phyloP scores from a whole-genome alignment of 1,139 yeast genomes.

The Yamadazyma conglobata region DNA sequence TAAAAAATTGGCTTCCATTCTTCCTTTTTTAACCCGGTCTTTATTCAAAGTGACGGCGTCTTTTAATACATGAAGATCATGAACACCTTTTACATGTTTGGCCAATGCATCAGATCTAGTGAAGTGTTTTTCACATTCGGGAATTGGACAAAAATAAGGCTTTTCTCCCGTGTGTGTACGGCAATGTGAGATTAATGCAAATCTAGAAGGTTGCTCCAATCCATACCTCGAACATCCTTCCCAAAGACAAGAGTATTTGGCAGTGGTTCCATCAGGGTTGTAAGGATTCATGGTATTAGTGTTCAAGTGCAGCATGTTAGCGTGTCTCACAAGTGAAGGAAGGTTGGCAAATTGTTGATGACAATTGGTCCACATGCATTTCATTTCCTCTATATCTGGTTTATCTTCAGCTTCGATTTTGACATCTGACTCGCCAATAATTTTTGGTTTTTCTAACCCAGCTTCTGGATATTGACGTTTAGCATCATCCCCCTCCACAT shows the following conservation, averaged over 20 bases:
- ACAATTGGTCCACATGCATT: conserved; percentile 39
- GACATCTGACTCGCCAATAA: conserved; percentile 2
- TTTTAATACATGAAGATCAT: conserved; percentile 44
- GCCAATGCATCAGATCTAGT: conserved; percentile 60
- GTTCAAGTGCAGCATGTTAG: conserved; percentile 28
- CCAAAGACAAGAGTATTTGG: conserved; percentile 61
- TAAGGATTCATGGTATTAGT: conserved; percentile 9
- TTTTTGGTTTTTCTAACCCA: no score
- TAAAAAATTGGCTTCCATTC: conserved; percentile 19
- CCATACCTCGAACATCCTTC: conserved; percentile 55
- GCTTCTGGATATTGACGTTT: no score
- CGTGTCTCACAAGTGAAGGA: conserved; percentile 31
- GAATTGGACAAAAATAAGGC: conserved; percentile 65
- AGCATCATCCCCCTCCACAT: no score
- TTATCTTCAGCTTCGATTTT: conserved; percentile 10
- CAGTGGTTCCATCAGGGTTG: conserved; percentile 15
- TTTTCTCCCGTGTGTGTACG: conserved; percentile 66
- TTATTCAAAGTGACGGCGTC: conserved; percentile 31
- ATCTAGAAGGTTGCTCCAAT: conserved; percentile 52
- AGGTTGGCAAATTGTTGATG: conserved; percentile 18
- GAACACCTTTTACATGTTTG: conserved; percentile 61
- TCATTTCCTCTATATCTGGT: conserved; percentile 12
- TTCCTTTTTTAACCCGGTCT: conserved; percentile 22
- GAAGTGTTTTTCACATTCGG: conserved; percentile 65
- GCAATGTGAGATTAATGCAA: conserved; percentile 60